Base-by-base conservation (phyloP, 176 grass and related monocot species). In the Triticum turgidum region DNA sequence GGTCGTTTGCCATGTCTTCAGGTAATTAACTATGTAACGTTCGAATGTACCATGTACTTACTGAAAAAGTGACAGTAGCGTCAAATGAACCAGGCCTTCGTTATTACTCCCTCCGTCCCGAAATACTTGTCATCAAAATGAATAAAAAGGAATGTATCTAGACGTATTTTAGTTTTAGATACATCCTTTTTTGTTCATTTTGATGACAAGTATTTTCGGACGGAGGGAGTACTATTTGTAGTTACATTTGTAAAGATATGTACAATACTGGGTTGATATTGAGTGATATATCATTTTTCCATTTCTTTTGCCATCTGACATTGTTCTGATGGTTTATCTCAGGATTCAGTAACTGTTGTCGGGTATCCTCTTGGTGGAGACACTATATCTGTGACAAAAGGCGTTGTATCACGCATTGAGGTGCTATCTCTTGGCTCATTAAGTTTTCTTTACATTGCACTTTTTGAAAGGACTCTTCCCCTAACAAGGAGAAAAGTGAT, bases 371-470 rank as follows among this genome's bases (percentile, higher is more conserved):
- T 96, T 70, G 97, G 94, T 62, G 94, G 97, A 89, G 94, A 97
- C 75, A 99, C 92, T 17, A 97, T 99, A 85, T 99, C 94, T 75
- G 97, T 99, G 76, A 99, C 97, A 88, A 99, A 99, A 93, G 97
- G 97, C 69, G 89, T 99, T 27, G 97, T 99, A 38, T 99, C 94
- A 65, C 97, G 94, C 54, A 97, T 99, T 91, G 94, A 99, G 94
- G 94, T 99, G 78, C 52, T 86, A 89, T 87, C 41, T 95, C 71
- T 88, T 88, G 63, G 42, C 61, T 66, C 41, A 29, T 25, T 78
- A 15, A 74, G 24, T 80, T 62, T 82, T 81, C 25, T 59, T 21
- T 76, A 82, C 21, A 85, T 89, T 12, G 41, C 30, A 58, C 37
- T 52, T 87, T 87, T 79, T 61, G 22, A 85, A 52, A 27, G 20